Conservation (phyloP, 208 protist species). For the Spongospora subterranea region DNA sequence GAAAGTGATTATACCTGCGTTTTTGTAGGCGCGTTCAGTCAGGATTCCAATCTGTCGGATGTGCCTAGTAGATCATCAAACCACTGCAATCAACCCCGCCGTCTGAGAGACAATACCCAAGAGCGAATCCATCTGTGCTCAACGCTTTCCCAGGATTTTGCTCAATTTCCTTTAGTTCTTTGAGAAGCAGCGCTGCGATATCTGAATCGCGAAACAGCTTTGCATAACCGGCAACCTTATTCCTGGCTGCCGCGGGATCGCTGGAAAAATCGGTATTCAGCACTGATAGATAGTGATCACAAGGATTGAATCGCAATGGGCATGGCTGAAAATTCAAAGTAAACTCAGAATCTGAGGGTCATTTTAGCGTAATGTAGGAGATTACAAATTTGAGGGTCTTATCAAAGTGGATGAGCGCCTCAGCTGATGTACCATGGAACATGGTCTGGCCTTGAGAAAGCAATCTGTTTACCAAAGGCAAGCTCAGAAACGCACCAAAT, state of each 20-base stretch:
- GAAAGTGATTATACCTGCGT: conserved; percentile 30
- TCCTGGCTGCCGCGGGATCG: not conserved
- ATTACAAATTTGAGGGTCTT: not conserved
- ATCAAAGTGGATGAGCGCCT: conserved; percentile 25
- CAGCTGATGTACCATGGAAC: not conserved
- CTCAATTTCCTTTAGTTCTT: not conserved
- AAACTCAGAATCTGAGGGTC: too few species aligned
- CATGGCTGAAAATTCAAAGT: too few species aligned
- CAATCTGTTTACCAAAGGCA: too few species aligned
- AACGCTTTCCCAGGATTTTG: not conserved
- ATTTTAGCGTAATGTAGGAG: too few species aligned
- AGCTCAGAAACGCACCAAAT: too few species aligned
- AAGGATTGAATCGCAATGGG: not conserved
- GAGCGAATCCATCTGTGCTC: not conserved
- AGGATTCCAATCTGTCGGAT: not conserved
- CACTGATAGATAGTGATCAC: conserved; percentile 29
- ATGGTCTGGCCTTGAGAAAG: conserved; percentile 12
- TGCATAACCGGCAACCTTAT: not conserved
- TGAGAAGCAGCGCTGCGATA: not conserved
- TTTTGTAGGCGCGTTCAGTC: conserved; percentile 27
- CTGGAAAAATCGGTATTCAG: not conserved
- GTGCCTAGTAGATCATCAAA: too few species aligned
- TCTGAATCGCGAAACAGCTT: not conserved
- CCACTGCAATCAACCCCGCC: not conserved
- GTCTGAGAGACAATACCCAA: not conserved